Evolutionary conservation across 2,329 filamentous ascomycete genomes (phyloP).

Genomic region (Fusarium chaquense): DNA sequence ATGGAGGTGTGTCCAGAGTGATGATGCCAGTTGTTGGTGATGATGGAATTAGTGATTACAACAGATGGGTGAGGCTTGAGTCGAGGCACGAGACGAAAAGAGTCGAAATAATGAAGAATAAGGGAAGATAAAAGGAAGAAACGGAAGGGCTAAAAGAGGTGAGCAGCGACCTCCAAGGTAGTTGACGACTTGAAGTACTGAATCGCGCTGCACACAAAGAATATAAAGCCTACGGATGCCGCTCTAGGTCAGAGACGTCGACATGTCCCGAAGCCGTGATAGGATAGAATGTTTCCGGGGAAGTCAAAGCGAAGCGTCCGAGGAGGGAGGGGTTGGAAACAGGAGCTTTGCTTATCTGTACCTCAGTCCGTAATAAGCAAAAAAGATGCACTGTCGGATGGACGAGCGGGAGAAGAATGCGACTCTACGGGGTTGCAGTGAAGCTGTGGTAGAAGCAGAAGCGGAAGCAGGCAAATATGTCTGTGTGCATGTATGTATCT

Average conservation of each 20-base stretch:
- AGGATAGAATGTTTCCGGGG: conserved; percentile 29
- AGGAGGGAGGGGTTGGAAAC: conserved; percentile 28
- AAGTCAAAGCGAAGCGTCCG: conserved; percentile 19
- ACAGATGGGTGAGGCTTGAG: background rate
- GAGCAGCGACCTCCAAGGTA: conserved; percentile 10
- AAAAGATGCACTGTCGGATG: conserved; percentile 5
- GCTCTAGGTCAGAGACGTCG: conserved; percentile 21
- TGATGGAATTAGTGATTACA: conserved; percentile 10
- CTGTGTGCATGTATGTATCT: background rate
- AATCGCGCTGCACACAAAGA: conserved; percentile 7
- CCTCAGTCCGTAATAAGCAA: background rate
- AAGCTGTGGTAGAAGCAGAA: conserved; percentile 2
- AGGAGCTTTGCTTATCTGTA: conserved; percentile 2
- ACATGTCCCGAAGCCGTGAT: conserved; percentile 26
- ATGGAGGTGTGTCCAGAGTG: conserved; percentile 5
- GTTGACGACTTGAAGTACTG: conserved; percentile 19
- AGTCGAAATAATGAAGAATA: background rate
- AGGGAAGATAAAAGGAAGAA: background rate
- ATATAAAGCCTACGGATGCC: conserved; percentile 8
- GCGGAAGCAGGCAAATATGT: background rate
- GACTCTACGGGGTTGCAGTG: conserved; percentile 24
- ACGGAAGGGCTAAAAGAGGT: conserved; percentile 7
- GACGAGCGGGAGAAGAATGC: conserved; percentile 6
- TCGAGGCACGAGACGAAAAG: background rate
- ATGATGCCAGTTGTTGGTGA: conserved; percentile 18